Conservation (phyloP, 164 flowering plant species). For the Vitis riparia region DNA sequence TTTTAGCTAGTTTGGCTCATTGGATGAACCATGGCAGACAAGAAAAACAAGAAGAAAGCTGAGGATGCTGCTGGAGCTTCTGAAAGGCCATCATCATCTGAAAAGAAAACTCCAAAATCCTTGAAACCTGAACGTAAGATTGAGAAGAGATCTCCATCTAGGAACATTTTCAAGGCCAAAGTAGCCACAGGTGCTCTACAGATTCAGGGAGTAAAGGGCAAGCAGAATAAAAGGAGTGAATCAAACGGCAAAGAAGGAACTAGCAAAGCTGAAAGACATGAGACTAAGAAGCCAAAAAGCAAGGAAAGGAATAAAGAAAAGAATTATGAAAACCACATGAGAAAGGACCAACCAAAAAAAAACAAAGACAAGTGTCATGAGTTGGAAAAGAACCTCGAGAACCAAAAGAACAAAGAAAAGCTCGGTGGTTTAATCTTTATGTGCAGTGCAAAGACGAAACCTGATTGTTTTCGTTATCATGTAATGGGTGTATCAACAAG, state of each 20-base stretch:
- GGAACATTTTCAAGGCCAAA: constrained; percentile 11
- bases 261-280: constrained; percentile 10
- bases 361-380: constrained; percentile 14
- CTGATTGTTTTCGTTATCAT: constrained; percentile 65
- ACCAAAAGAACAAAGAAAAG: constrained; percentile 31
- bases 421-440: constrained; percentile 73
- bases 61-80: constrained; percentile 13
- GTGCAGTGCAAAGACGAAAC: constrained; percentile 76
- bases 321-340: neutral
- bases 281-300: constrained; percentile 5
- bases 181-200: constrained; percentile 6
- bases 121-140: constrained; percentile 37
- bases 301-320: neutral
- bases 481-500: constrained; percentile 60
- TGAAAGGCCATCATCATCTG: constrained; percentile 13
- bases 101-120: constrained; percentile 22
- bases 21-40: constrained; percentile 13
- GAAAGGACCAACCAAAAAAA: neutral
- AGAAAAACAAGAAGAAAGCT: constrained; percentile 9
- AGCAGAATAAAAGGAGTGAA: constrained; percentile 11
- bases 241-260: constrained; percentile 11
- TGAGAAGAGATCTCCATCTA: constrained; percentile 23
- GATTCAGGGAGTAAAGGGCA: constrained; percentile 1
- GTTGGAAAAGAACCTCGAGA: constrained; percentile 7
- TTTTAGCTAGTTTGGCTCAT: neutral